A percentile compares a stretch with the other conserved stretches of the same genome.
Conservation (phyloP, 345 rosid species). For the Durio zibethinus region DNA sequence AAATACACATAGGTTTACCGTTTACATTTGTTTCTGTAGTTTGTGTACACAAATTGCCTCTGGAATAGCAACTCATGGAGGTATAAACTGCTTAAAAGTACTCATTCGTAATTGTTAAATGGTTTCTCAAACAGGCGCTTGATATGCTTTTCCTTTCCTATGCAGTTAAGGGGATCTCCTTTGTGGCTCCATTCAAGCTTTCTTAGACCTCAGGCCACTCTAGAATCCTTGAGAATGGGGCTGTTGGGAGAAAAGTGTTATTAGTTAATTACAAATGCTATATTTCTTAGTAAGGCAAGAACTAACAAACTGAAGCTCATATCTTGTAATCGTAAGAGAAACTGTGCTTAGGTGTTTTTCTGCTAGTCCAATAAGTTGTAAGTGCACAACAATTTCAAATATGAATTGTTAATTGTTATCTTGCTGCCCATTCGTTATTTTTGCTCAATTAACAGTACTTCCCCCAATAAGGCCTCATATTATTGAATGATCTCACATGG, state of each 20-base stretch:
- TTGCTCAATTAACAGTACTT: too few species aligned
- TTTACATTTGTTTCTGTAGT: background rate
- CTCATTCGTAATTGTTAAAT: background rate
- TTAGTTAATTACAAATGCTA: background rate
- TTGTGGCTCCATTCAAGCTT: background rate
- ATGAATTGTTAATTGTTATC: background rate
- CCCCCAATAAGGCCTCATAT: too few species aligned
- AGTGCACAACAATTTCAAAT: background rate
- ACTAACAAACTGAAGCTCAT: background rate
- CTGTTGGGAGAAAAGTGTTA: background rate
- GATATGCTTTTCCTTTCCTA: background rate
- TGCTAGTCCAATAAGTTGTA: background rate
- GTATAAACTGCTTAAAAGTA: background rate
- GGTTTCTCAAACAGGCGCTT: background rate
- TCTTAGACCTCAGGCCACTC: background rate
- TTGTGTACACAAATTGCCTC: background rate
- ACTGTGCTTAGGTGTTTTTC: background rate
- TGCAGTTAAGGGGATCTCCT: background rate
- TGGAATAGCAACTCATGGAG: background rate
- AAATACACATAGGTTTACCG: slow-evolving; percentile 51
- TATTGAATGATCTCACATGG: slow-evolving; percentile 7
- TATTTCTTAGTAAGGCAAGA: background rate
- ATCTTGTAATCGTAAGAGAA: slow-evolving; percentile 1
- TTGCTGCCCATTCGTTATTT: too few species aligned
- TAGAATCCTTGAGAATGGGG: background rate